phyloP scores from a whole-genome alignment of 768 basidiomycete genomes.

The Pleurotus tuoliensis region DNA sequence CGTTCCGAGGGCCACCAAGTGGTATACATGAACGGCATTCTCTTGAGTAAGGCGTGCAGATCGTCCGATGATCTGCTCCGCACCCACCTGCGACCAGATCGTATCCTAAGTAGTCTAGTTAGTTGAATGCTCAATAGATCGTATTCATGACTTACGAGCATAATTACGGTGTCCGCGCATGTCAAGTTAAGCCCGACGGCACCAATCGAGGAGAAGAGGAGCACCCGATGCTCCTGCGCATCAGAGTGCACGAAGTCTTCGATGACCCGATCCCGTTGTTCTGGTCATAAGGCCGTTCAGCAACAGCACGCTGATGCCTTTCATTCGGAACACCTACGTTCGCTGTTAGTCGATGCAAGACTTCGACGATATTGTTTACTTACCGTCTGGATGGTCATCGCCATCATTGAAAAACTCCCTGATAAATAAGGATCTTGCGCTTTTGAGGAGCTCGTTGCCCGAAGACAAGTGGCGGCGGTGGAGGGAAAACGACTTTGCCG shows the following conservation, averaged over 20 bases:
- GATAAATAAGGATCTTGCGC: constrained; percentile 6
- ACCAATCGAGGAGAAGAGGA: constrained; percentile 7
- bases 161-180: constrained; percentile 1
- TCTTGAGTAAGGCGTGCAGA: constrained; percentile 4
- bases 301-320: not conserved
- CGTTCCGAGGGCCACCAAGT: constrained; percentile 1
- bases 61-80: constrained; percentile 6
- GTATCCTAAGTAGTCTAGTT: not conserved
- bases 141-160: not conserved
- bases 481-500: not conserved
- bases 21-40: constrained; percentile 9
- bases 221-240: not conserved
- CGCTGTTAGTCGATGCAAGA: not conserved
- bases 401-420: constrained; percentile 12
- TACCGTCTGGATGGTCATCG: constrained; percentile 5
- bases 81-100: constrained; percentile 6
- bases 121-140: not conserved
- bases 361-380: not conserved
- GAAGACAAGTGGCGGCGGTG: not conserved
- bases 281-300: not conserved
- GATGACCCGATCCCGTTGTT: not conserved
- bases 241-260: not conserved
- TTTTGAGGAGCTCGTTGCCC: not conserved
- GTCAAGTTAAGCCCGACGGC: not conserved
- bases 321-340: not conserved